Evolutionary conservation across 805 yeast species (phyloP).

Genomic region (Saturnispora zaruensis): DNA sequence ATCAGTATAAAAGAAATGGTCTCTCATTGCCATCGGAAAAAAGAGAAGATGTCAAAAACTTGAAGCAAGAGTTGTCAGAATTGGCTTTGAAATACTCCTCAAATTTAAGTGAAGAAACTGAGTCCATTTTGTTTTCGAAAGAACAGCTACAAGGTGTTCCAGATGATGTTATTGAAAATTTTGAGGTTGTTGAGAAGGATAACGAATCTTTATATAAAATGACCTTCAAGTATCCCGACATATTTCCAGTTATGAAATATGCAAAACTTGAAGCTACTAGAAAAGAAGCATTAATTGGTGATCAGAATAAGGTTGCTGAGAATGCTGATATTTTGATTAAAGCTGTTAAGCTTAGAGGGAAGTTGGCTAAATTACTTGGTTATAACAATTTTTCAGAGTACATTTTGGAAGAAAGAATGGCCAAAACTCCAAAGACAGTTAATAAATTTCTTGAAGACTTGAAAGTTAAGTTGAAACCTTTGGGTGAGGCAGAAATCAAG

Average conservation of each 20-base stretch:
- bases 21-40: conserved; percentile 48
- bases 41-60: conserved; percentile 46
- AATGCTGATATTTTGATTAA: conserved; percentile 54
- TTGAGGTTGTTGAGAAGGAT: conserved; percentile 34
- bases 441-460: conserved; percentile 55
- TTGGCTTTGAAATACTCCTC: conserved; percentile 50
- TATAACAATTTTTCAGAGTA: conserved; percentile 62
- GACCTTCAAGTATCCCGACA: conserved; percentile 76
- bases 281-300: conserved; percentile 54
- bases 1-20: conserved; percentile 59
- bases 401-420: conserved; percentile 73
- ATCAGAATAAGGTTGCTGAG: conserved; percentile 57
- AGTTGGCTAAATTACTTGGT: conserved; percentile 56
- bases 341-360: conserved; percentile 53
- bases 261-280: conserved; percentile 60
- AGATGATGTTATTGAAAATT: conserved; percentile 48
- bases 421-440: conserved; percentile 57
- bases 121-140: conserved; percentile 46
- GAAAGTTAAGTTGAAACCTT: conserved; percentile 46
- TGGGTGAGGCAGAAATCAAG: conserved; percentile 48
- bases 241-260: conserved; percentile 67
- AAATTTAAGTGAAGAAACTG: conserved; percentile 66
- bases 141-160: conserved; percentile 74
- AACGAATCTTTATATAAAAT: conserved; percentile 44
- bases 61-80: conserved; percentile 48